phyloP scores from a whole-genome alignment of 2,329 filamentous ascomycete genomes.

The Microsporum canis region DNA sequence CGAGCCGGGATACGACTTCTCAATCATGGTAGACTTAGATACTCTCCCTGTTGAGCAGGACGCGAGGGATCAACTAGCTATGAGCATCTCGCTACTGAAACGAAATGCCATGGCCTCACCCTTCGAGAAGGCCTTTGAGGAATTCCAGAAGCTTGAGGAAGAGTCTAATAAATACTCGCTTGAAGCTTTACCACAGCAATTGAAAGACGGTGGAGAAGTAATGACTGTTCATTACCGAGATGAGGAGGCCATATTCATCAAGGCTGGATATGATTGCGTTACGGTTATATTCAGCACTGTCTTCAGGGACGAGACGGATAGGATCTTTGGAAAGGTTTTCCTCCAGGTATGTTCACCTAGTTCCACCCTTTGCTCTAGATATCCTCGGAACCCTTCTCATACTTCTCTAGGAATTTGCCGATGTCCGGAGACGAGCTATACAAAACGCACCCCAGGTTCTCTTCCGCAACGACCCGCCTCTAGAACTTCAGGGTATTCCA shows the following conservation, averaged over 20 bases:
- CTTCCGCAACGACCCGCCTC: constrained; percentile 85
- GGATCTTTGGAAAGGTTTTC: constrained; percentile 96
- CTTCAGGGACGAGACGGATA: constrained; percentile 94
- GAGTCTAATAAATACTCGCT: constrained; percentile 86
- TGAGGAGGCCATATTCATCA: constrained; percentile 97
- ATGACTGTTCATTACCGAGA: constrained; percentile 98
- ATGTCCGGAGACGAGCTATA: constrained; percentile 80
- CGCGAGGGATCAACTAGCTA: constrained; percentile 72
- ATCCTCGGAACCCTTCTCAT: neutral
- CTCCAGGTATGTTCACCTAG: constrained; percentile 48
- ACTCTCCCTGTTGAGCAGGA: constrained; percentile 74
- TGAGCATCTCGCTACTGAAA: constrained; percentile 81
- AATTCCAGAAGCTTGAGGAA: constrained; percentile 75
- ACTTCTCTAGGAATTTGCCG: constrained; percentile 65
- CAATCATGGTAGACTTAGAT: constrained; percentile 78
- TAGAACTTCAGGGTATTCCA: constrained; percentile 78
- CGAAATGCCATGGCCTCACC: constrained; percentile 98
- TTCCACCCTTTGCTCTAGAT: neutral
- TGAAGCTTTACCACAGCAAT: constrained; percentile 83
- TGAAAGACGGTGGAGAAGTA: constrained; percentile 78
- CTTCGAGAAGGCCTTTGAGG: constrained; percentile 92
- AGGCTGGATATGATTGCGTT: constrained; percentile 91
- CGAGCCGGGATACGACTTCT: constrained; percentile 93
- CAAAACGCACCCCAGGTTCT: constrained; percentile 97
- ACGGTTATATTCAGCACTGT: constrained; percentile 98